Conservation (phyloP, 495 filamentous ascomycete genomes). For the Daldinia grandis region DNA sequence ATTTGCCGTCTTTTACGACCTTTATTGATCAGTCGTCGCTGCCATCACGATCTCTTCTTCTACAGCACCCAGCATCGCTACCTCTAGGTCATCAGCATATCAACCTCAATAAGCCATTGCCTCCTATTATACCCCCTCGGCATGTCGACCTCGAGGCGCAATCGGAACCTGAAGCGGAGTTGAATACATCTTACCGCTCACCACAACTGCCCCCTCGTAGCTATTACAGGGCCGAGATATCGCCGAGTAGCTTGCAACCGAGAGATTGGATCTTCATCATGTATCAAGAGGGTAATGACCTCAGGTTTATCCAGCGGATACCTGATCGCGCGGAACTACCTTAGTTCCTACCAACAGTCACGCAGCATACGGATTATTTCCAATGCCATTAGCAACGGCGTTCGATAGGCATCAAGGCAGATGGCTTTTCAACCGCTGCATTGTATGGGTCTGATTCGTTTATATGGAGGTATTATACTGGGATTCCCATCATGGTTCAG, state of each 20-base stretch:
- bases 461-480: background rate
- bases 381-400: background rate
- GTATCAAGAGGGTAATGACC: slow-evolving; percentile 27
- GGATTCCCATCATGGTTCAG: background rate
- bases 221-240: background rate
- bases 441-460: slow-evolving; percentile 8
- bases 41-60: slow-evolving; percentile 11
- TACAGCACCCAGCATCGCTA: background rate
- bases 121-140: slow-evolving; percentile 16
- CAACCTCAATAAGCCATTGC: slow-evolving; percentile 36
- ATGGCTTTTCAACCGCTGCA: background rate
- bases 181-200: background rate
- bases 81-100: background rate
- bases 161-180: background rate
- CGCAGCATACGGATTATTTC: background rate
- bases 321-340: slow-evolving; percentile 4
- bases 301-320: slow-evolving; percentile 5
- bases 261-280: slow-evolving; percentile 35
- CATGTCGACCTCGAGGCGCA: background rate
- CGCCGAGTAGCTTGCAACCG: background rate
- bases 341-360: background rate
- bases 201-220: slow-evolving; percentile 3
- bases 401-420: slow-evolving; percentile 1
- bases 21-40: slow-evolving; percentile 35
- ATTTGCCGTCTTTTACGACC: slow-evolving; percentile 28